Conservation (phyloP, 257 asterid species). For the Capsicum baccatum region DNA sequence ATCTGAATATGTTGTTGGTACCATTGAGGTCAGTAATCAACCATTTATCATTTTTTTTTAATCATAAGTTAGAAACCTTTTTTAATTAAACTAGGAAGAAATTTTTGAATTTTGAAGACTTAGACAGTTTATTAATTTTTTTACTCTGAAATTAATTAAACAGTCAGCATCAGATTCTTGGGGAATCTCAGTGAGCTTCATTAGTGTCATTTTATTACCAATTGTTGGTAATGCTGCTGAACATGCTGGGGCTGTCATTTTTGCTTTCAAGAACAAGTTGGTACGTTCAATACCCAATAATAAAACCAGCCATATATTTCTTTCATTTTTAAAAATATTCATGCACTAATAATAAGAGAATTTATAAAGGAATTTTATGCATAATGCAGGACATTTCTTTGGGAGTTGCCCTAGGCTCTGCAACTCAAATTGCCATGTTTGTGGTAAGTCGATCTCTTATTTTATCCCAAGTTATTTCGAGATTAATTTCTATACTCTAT, state of each 20-base stretch:
- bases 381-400: conserved; percentile 45
- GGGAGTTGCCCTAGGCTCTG: conserved; percentile 56
- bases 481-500: not conserved
- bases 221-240: conserved; percentile 98
- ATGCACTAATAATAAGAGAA: not conserved
- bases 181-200: conserved; percentile 87
- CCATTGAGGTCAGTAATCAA: conserved; percentile 67
- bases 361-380: not conserved
- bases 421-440: conserved; percentile 63
- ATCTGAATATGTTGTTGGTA: conserved; percentile 82
- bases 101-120: not conserved
- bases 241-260: conserved; percentile 91
- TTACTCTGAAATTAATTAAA: not conserved
- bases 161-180: conserved; percentile 81
- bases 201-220: conserved; percentile 84
- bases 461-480: not conserved
- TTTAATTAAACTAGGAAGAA: no score
- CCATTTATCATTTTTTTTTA: not conserved
- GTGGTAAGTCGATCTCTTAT: conserved; percentile 54
- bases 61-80: not conserved
- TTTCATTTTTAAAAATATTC: not conserved
- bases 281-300: conserved; percentile 35
- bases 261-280: conserved; percentile 91
- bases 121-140: not conserved
- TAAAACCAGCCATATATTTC: not conserved